Evolutionary conservation across 2,329 filamentous ascomycete species (phyloP), one percentile per base, ranked within the genome.

Genomic region (Didymella lethalis): DNA sequence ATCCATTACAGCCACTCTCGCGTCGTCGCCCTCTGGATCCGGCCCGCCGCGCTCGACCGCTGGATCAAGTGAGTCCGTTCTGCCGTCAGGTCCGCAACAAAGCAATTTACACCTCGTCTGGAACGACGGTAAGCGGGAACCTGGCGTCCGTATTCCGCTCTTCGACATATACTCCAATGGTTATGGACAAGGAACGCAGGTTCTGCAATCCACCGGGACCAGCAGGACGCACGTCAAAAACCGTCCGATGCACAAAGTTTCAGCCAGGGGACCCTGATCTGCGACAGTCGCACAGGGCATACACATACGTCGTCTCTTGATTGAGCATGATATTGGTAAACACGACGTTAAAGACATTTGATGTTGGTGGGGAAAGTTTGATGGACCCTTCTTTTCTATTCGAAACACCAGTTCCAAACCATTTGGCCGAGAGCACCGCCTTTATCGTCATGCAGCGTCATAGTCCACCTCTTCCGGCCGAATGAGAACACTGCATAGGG

Each of bases 371-470:
- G 38, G 10, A n/a, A 14, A 14, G n/a, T 8, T 36, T 31, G 14
- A 48, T 43, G 43, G 48, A 48, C 48, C 55, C 10, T 53, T 48
- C 3, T 41, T 44, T 12, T 57, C 25, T 53, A 57, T 53, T 40
- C 45, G 55, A 58, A 58, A 58, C 55, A 34, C 29, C 29, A 48
- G 38, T 23, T 25, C 32, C 38, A 26, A 18, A 45, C 18, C 49
- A 46, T 23, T 32, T 32, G 45, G 55, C 38, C 49, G 49, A 58
- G 49, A 53, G n/a, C 45, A 36, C 38, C 29, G 31, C 45, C 23
- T 7, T 45, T 7, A 20, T 12, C 38, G 49, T 52, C 43, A 40
- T 49, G 25, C 31, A 25, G 12, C 45, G 31, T 45, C 29, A 53
- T 49, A 32, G 3, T 16, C 26, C 16, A 29, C 11, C 10, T 28